Base-by-base conservation (phyloP, 257 asterid genomes). In the Cynanchum wilfordii region DNA sequence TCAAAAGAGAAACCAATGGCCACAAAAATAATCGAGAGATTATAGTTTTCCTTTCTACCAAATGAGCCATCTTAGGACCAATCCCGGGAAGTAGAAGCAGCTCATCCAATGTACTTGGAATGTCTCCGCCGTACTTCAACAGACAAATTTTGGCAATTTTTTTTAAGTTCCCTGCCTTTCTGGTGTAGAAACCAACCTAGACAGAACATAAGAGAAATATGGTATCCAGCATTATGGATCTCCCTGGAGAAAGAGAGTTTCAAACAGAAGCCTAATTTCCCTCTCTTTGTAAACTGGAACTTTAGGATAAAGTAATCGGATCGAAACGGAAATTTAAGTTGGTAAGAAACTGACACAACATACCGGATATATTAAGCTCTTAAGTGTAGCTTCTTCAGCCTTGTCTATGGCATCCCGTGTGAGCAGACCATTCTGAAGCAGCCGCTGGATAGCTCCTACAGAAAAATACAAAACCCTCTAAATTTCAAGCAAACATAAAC, bases 31-130 rank as follows among this genome's bases (percentile, higher is more conserved):
- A 66, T 60, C 19, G 40, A 78, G 15, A 30, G 68, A 8, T 2
- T 19, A 47, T 60, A n/a, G 10, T 33, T 89, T 77, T 82, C 6
- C 0, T 89, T 77, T 82, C 10, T 1, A 94, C 99, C 84, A 94
- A 85, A 86, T 94, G 99, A 80, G 99, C 99, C 98, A 94, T 94
- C 87, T 94, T 94, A 36, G 99, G 99, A 71, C 99, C 99, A 42
- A 94, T 91, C 66, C 99, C 99, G 0, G 99, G 99, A 75, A 94
- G 99, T 76, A 67, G 83, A 58, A 95, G 97, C 84, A 95, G 81
- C 78, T 82, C 97, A 68, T 90, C 92, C 78, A 95, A 57, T 13
- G 97, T 88, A 77, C 92, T 85, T 27, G 99, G 99, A 75, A 95
- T 92, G 78, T 95, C 99, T 57, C 99, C 99, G 50, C 68, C 83